These are phyloP conservation scores for Podospora pseudocomata DNA, from an alignment of 495 filamentous ascomycete genomes.

Conservation along the genomic window DNA sequence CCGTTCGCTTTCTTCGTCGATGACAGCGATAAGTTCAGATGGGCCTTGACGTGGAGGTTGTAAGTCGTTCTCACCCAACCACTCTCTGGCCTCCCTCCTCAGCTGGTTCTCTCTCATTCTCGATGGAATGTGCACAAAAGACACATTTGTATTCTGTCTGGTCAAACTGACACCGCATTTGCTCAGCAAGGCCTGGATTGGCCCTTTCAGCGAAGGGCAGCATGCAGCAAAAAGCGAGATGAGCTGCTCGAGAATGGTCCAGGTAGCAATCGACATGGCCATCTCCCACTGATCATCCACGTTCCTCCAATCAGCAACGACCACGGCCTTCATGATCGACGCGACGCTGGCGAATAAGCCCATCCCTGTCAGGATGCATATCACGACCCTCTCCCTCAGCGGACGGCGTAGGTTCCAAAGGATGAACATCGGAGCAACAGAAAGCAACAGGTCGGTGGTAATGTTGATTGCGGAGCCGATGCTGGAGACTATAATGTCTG, in stretches of 20 bases:
- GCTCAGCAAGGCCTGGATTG: conserved; percentile 18
- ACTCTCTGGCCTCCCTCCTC: conserved; percentile 8
- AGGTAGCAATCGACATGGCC: conserved; percentile 20
- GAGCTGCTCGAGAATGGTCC: conserved; percentile 24
- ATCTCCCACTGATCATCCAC: conserved; percentile 13
- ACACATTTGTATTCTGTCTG: conserved; percentile 13
- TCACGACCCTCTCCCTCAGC: conserved; percentile 22
- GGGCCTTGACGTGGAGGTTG: background rate
- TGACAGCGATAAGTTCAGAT: background rate
- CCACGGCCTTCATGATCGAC: conserved; percentile 20
- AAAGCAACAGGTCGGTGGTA: conserved; percentile 19
- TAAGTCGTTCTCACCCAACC: background rate
- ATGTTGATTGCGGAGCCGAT: conserved; percentile 21
- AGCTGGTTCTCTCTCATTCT: background rate
- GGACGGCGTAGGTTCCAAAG: conserved; percentile 23
- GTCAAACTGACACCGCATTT: conserved; percentile 16
- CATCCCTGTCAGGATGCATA: conserved; percentile 24
- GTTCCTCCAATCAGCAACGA: conserved; percentile 7
- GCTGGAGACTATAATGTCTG: conserved; percentile 15
- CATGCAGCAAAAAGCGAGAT: conserved; percentile 23
- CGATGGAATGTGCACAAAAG: conserved; percentile 14
- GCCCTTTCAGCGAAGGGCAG: conserved; percentile 24
- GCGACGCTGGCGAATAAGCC: conserved; percentile 21
- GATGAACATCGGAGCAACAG: conserved; percentile 20
- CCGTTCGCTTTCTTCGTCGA: background rate